Conservation (phyloP, 768 basidiomycete species). For the Dioszegia hungarica region DNA sequence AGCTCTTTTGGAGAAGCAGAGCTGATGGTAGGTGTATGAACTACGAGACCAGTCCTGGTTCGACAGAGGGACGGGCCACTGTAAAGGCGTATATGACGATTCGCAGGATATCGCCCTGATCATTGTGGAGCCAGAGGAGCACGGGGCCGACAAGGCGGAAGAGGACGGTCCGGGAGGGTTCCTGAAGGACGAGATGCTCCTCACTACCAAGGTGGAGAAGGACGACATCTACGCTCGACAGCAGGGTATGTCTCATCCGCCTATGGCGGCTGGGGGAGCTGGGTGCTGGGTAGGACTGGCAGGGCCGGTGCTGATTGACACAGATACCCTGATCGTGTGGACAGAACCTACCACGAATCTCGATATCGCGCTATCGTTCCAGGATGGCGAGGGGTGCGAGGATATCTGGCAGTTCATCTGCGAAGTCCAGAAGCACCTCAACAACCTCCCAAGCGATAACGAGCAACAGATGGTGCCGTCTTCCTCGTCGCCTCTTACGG, state of each 20-base stretch:
- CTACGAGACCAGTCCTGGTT: constrained; percentile 86
- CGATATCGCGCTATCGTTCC: constrained; percentile 95
- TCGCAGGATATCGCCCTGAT: constrained; percentile 45
- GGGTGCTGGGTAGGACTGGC: no score
- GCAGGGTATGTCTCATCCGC: constrained; percentile 54
- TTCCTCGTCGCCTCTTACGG: constrained; percentile 27
- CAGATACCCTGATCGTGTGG: constrained; percentile 98
- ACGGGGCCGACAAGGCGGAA: constrained; percentile 15
- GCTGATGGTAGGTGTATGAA: constrained; percentile 74
- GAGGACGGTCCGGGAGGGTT: constrained; percentile 38
- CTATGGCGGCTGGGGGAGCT: no score
- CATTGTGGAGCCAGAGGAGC: constrained; percentile 46
- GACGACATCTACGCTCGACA: constrained; percentile 47
- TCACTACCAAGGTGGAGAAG: constrained; percentile 54
- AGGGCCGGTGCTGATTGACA: constrained; percentile 3
- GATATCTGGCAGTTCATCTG: constrained; percentile 97
- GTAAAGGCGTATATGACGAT: constrained; percentile 69
- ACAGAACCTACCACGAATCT: constrained; percentile 82
- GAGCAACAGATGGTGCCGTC: constrained; percentile 22
- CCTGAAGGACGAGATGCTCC: constrained; percentile 54
- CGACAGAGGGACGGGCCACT: constrained; percentile 95
- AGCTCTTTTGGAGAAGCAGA: not conserved
- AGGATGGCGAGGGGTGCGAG: constrained; percentile 87
- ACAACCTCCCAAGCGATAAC: constrained; percentile 25
- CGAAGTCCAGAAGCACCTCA: constrained; percentile 73